Base-by-base conservation (phyloP, 352 stramenopile genomes). In the Phytophthora gonapodyides region DNA sequence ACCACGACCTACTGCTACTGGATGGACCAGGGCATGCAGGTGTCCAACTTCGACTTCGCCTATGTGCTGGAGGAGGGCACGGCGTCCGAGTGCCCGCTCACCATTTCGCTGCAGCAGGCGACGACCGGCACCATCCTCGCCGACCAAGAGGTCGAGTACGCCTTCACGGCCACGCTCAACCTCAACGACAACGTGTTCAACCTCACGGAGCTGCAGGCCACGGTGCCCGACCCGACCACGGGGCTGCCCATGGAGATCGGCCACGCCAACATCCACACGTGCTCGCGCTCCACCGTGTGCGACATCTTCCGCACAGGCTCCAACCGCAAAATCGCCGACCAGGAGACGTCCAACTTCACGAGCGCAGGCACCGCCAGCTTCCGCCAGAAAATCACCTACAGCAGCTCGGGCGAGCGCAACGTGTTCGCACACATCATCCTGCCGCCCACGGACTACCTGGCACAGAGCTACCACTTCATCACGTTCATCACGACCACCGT, bases 1-100 rank as follows among this genome's bases (percentile, higher is more conserved):
- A 73, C 73, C 50, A 89, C 83, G 52, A 89, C 81, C n/a, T 91
- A 91, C 57, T 93, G 84, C 79, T 91, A 89, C 70, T 86, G 74
- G 71, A 71, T 93, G 60, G 68, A 89, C 58, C 84, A 93, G 63
- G 80, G 81, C 35, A 74, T 93, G 67, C 69, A 80, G 38, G 77
- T 93, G 48, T 69, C 72, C 56, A 88, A 83, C 57, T 74, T 89
- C 50, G 82, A 93, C 60, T 87, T 84, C 10, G 78, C 81, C 48
- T 89, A 91, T 44, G 70, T 91, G 33, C 61, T 80, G n/a, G 50
- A 70, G 19, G 57, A 88, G 31, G 81, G 71, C 12, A 71, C 64
- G 16, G 65, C 40, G 36, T 61, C 53, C 33, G 68, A 85, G 16
- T 93, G 84, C 19, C 84, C 84, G 41, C 61, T 93, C n/a, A 80